Conservation (phyloP, 495 filamentous ascomycete genomes). For the Penicillium soppii region DNA sequence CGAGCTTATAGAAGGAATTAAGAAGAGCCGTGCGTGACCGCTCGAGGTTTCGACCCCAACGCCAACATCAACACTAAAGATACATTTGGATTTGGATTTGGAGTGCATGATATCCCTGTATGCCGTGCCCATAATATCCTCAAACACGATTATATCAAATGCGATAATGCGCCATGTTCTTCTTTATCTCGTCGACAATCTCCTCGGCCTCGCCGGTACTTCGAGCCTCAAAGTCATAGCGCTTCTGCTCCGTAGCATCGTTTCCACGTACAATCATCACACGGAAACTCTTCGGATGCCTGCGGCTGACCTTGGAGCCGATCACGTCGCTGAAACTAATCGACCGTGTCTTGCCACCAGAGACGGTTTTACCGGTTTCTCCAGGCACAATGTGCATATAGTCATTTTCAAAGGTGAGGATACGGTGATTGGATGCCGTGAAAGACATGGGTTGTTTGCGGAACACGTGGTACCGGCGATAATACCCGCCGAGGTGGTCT, state of each 20-base stretch:
- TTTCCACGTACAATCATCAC: constrained; percentile 79
- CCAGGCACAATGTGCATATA: constrained; percentile 93
- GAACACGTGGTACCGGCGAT: constrained; percentile 86
- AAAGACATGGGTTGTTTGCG: constrained; percentile 95
- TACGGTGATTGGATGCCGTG: constrained; percentile 76
- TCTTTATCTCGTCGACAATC: constrained; percentile 83
- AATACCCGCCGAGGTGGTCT: constrained; percentile 67
- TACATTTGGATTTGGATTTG: too few species aligned
- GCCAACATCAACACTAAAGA: too few species aligned
- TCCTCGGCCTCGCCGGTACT: constrained; percentile 77
- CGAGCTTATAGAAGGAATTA: too few species aligned
- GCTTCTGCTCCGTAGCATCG: constrained; percentile 70
- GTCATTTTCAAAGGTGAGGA: constrained; percentile 89
- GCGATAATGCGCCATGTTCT: constrained; percentile 54
- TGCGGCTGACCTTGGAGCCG: constrained; percentile 86
- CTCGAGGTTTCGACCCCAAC: too few species aligned
- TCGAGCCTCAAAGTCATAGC: constrained; percentile 94
- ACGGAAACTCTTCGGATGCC: constrained; percentile 90
- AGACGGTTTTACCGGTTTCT: constrained; percentile 53
- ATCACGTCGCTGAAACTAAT: constrained; percentile 92
- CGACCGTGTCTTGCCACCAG: constrained; percentile 75
- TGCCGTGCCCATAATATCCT: too few species aligned
- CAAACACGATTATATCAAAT: too few species aligned
- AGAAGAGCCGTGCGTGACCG: too few species aligned
- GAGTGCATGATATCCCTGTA: too few species aligned